Evolutionary conservation across 192 early-diverging fungal genomes (phyloP), one percentile per base, ranked within the genome.

Genomic region (Umbelopsis isabellina): DNA sequence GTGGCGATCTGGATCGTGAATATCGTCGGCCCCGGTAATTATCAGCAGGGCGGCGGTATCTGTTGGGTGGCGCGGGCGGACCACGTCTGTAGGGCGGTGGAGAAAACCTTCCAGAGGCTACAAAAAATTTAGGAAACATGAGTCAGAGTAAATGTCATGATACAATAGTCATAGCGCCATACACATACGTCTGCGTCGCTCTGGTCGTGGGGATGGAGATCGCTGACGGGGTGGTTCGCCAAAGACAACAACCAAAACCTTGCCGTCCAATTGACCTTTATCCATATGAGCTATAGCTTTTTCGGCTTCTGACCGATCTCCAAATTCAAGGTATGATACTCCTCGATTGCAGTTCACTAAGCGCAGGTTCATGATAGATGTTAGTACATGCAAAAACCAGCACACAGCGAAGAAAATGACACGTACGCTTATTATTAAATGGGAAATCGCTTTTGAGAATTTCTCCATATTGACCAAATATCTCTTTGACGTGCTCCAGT

Each of bases 181-280:
- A 61, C 25, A 18, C 27, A 51, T 66, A 49, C 30, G 68, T 55
- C 20, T 75, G 49, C 70, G 79, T 21, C 27, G 69, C 27, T 46
- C 23, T 22, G 71, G 74, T n/a, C 67, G 27, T 52, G 71, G 71
- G 45, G 72, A 45, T 51, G 65, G 68, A 15, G 69, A 64, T 18
- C 48, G 64, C 4, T 20, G 76, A 22, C 77, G 82, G 2, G 71
- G 65, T 21, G 79, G 76, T 33, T 33, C 25, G 46, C 71, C 79
- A 37, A 74, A 74, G n/a, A 52, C 49, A 46, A 71, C 71, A 23
- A 58, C 49, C 7, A 84, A 30, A 18, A 21, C 46, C 41, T 75
- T 67, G 20, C 82, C 82, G 72, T 84, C 82, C 66, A 84, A 70
- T 72, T 84, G 82, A 30, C 79, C 82, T 49, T 78, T 70, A 68